phyloP scores from a whole-genome alignment of 192 early-diverging fungal species.

The Jimgerdemannia flammicorona region DNA sequence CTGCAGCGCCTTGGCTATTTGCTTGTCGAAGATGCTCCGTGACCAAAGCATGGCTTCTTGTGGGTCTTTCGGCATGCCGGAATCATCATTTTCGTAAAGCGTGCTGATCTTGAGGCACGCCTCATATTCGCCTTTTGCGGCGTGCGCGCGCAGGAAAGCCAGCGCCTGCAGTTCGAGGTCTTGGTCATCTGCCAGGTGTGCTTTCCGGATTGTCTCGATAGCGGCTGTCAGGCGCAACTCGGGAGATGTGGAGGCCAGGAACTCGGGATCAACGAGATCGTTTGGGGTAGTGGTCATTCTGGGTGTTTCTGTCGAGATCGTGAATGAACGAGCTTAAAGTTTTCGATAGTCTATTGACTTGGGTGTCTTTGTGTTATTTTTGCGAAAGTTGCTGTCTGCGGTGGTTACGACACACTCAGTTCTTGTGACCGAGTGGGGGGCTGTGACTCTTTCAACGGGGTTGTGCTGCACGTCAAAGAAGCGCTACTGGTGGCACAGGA shows the following conservation, averaged over 20 bases:
- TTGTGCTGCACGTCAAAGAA: no score
- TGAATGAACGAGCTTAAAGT: no score
- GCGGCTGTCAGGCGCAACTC: not conserved
- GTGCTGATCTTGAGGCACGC: not conserved
- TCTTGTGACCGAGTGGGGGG: no score
- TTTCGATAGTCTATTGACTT: no score
- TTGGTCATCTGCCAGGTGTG: not conserved
- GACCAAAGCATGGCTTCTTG: slow-evolving; percentile 22
- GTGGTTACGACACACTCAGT: no score
- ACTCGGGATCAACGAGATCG: not conserved
- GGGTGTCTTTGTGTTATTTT: no score
- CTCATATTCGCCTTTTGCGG: not conserved
- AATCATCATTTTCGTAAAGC: not conserved
- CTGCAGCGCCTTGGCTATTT: slow-evolving; percentile 12
- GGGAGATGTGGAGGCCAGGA: not conserved
- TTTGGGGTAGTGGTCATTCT: not conserved
- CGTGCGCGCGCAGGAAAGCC: not conserved
- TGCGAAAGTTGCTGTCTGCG: no score
- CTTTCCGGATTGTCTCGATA: not conserved
- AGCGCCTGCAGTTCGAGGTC: not conserved
- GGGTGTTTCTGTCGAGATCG: no score
- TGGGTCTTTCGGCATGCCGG: not conserved
- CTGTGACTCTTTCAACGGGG: no score
- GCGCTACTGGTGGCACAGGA: no score
- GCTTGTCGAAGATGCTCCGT: slow-evolving; percentile 26